phyloP scores from a whole-genome alignment of 306 rosid species.

The Ochetophila trinervis region DNA sequence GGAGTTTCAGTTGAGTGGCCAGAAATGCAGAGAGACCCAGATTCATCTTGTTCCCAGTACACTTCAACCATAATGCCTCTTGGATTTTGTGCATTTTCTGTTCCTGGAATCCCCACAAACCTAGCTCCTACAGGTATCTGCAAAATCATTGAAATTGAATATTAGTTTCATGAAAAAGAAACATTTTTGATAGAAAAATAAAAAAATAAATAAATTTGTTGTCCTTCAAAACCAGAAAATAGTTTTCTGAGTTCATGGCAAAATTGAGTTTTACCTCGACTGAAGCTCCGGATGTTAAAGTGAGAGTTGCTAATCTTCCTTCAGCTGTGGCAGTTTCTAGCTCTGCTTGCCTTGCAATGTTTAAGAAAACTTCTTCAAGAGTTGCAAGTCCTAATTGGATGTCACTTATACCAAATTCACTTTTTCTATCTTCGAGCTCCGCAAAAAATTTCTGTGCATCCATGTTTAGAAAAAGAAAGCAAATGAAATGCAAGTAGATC shows the following conservation, averaged over 20 bases:
- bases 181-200: neutral
- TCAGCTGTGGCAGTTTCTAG: conserved; percentile 76
- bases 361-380: conserved; percentile 90
- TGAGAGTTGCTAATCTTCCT: conserved; percentile 53
- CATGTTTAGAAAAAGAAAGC: neutral
- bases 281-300: conserved; percentile 60
- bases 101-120: conserved; percentile 78
- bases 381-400: conserved; percentile 80
- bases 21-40: conserved; percentile 62
- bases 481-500: neutral
- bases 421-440: conserved; percentile 66
- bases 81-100: conserved; percentile 55
- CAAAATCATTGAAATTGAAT: conserved; percentile 11
- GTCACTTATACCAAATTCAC: conserved; percentile 70
- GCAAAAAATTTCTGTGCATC: conserved; percentile 54
- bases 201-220: neutral
- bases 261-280: conserved; percentile 38
- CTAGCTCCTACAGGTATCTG: conserved; percentile 77
- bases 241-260: neutral
- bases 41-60: conserved; percentile 82
- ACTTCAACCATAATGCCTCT: conserved; percentile 79
- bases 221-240: neutral
- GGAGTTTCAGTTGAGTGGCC: conserved; percentile 60
- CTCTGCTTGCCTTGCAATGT: conserved; percentile 80
- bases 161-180: neutral